Evolutionary conservation across 2,329 filamentous ascomycete genomes (phyloP), one percentile per base, ranked within the genome.

Genomic region (Penicillium capsulatum): DNA sequence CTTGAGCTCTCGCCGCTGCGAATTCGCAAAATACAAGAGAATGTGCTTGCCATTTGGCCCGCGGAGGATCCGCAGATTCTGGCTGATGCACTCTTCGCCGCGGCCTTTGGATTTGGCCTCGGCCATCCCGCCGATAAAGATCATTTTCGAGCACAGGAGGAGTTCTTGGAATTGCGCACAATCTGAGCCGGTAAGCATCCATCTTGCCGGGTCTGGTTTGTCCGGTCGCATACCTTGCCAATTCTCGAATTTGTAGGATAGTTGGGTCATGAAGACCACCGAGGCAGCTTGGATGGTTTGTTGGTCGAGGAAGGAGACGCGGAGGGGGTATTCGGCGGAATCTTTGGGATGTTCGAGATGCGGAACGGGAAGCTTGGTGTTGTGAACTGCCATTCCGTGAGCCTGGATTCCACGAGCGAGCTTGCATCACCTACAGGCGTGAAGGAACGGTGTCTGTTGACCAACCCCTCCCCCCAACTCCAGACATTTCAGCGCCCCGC

Each of bases 41-140:
- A 63, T 58, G 10, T 60, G 55, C 38, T 55, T 59, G 22, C 63
- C 63, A 16, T 62, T 66, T 2, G 49, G 44, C 1, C 59, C 61
- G 1, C 61, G 62, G 3, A 69, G 52, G 7, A 69, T 58, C 3
- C 66, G 63, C 11, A 69, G 42, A 39, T 69, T 69, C 47, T 69
- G 66, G 34, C 65, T 68, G 52, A 69, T 68, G 37, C 65, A 68
- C 54, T 69, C 66, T 41, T 69, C 66, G 0, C 66, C 66, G 6
- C 66, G 63, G 7, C 66, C 66, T 43, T 68, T 69, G 30, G 65
- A 68, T 31, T 65, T 67, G 29, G 65, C 66, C 39, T 68, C 65
- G 1, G 66, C 65, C 36, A 69, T 66, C 1, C 66, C 66, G 0
- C 63, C 65, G 20, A 67, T 63, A 34, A 68, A 66, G 16, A 66